A percentile compares a stretch with the other conserved stretches of the same genome.
phyloP scores from a whole-genome alignment of 2,329 filamentous ascomycete species.

The Knufia petricola region DNA sequence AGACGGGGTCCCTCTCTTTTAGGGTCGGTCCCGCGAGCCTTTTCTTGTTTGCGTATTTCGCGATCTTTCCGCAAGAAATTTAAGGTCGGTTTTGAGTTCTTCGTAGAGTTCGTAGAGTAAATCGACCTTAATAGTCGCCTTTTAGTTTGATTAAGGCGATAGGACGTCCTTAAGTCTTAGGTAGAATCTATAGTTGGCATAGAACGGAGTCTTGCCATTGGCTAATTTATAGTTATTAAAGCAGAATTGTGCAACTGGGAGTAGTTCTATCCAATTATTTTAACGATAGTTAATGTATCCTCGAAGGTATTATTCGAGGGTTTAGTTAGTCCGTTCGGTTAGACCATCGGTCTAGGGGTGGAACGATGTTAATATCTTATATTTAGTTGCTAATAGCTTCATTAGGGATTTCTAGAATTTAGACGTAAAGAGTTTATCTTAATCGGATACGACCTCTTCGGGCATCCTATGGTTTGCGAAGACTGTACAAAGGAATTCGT shows the following conservation, averaged over 20 bases:
- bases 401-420: slow-evolving; percentile 10
- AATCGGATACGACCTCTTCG: slow-evolving; percentile 8
- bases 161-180: neutral
- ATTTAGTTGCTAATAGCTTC: slow-evolving; percentile 4
- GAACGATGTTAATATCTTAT: slow-evolving; percentile 11
- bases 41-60: slow-evolving; percentile 8
- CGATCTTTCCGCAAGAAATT: slow-evolving; percentile 8
- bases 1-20: slow-evolving; percentile 7
- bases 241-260: neutral
- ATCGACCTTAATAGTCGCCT: slow-evolving; percentile 2
- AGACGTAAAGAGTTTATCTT: slow-evolving; percentile 9
- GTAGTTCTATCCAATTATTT: slow-evolving; percentile 7
- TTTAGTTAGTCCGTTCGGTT: slow-evolving; percentile 11
- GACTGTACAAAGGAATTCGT: slow-evolving; percentile 10
- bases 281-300: slow-evolving; percentile 10
- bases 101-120: slow-evolving; percentile 4
- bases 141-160: neutral
- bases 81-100: slow-evolving; percentile 7
- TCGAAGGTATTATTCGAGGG: slow-evolving; percentile 10
- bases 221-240: slow-evolving; percentile 7
- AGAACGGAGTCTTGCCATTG: slow-evolving; percentile 10
- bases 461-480: slow-evolving; percentile 9
- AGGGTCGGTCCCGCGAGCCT: slow-evolving; percentile 10
- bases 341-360: slow-evolving; percentile 10
- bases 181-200: slow-evolving; percentile 10